A percentile compares a stretch with the other conserved stretches of the same genome.
Evolutionary conservation across 139 green algal genomes (phyloP).

Genomic region (Coelastrella sp.): DNA sequence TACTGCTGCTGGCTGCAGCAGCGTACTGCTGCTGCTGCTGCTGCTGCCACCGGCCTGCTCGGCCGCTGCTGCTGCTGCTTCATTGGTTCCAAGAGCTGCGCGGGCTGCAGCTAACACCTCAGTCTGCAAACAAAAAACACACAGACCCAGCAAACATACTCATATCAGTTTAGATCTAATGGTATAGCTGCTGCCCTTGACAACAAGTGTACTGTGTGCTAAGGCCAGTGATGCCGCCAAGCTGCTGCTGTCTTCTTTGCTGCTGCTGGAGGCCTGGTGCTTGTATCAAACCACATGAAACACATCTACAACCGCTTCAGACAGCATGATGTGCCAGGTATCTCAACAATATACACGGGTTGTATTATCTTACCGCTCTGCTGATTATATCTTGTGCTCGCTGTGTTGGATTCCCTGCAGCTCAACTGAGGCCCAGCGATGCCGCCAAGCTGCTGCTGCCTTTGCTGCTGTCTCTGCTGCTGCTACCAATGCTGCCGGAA

Average conservation of each 20-base stretch:
- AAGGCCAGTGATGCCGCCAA: too few relatives aligned
- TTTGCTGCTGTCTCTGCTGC: conserved; percentile 24
- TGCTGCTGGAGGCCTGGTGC: too few relatives aligned
- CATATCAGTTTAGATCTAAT: not conserved
- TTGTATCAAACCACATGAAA: not conserved
- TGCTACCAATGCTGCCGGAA: not conserved
- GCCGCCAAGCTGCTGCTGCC: conserved; percentile 37
- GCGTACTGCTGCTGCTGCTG: not conserved
- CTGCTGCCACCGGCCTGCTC: not conserved
- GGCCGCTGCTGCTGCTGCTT: conserved; percentile 2
- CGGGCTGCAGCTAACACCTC: conserved; percentile 61
- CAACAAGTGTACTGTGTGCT: not conserved
- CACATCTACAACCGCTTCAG: not conserved
- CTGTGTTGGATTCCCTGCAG: conserved; percentile 8
- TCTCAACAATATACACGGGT: not conserved
- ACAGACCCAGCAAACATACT: too few relatives aligned
- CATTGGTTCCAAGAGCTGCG: conserved; percentile 55
- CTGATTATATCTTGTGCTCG: conserved; percentile 60
- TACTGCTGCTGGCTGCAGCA: not conserved
- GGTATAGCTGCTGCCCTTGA: not conserved
- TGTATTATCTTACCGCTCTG: conserved; percentile 48
- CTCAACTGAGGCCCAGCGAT: conserved; percentile 11
- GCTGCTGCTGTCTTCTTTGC: not conserved
- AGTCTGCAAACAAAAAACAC: conserved; percentile 50
- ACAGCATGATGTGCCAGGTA: not conserved